Evolutionary conservation across 768 basidiomycete genomes (phyloP), one percentile per base, ranked within the genome.

Genomic region (Ramaria rubella): DNA sequence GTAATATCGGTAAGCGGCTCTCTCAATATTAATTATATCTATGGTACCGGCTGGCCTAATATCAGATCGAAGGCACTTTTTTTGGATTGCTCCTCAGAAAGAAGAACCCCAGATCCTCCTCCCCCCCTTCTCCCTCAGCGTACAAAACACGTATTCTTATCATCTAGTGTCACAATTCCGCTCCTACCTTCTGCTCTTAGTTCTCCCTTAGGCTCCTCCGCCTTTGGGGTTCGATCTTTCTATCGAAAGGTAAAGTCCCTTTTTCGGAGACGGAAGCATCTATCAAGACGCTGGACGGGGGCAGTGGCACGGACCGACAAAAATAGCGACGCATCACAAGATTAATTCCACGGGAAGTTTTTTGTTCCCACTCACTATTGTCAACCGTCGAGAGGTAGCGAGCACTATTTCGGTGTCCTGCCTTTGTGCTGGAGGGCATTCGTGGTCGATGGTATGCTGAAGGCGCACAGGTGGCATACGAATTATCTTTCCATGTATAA

Each of bases 311-410:
- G 4, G 5, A 19, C 17, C 44, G 9, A 30, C 8, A 19, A 3
- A 11, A 31, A 36, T 34, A 6, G 19, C 14, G 31, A 34, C 21
- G 46, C 11, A 17, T 5, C 55, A 49, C 11, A 48, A 23, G 9
- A 6, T 19, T 7, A 42, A 42, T 2, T 27, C 52, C 21, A 27
- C 44, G 5, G 21, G 26, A 31, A 52, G 51, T 75, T 44, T 88
- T 87, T 61, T 67, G 70, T 7, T 83, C 87, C 62, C 73, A 79
- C 7, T 72, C 85, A 31, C 83, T 14, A 23, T 83, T 30, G 74
- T 72, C 27, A 63, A 69, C 0, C 79, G 80, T 0, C 82, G 85
- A 62, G 82, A 83, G 60, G 68, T 88, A 45, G 87, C 87, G 0
- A 72, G 81, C 0, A 81, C 81, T 0, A 85, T 84, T 62, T 73